Base-by-base conservation (phyloP, 306 rosid species). In the Fragaria vesca region DNA sequence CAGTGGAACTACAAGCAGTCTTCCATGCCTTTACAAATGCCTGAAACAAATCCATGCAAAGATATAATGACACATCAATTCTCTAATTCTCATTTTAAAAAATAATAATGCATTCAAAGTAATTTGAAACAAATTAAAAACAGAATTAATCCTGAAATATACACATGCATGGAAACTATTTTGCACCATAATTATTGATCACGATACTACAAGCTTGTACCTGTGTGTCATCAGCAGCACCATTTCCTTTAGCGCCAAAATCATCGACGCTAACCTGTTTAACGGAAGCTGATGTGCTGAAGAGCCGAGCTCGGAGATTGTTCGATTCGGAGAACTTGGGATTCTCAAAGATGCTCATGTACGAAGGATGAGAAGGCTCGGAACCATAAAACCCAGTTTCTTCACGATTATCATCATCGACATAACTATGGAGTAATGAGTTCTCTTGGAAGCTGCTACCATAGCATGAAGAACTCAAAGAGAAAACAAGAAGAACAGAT, bases 1-100 rank as follows among this genome's bases (percentile, higher is more conserved):
- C 81, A 38, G 17, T 73, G 24, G 80, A 69, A 46, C 87, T 76
- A 81, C 97, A 93, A 28, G 85, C 94, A 40, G 8, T 83, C 69
- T 81, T 6, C 97, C 97, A 93, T 34, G 96, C 96, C 81, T 88
- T 83, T 74, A 54, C 5, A 69, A 93, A 93, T 63, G 97, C 93
- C 96, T 93, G 51, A 76, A 78, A 54, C 76, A 34, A 40, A 40
- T 20, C 30, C 8, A 60, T 10, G 36, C 12, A 28, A 20, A 16
- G 21, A 40, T 38, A 1, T 20, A 38, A 55, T 38, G 47, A 15
- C 45, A 38, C 47, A 43, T 8, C 47, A 43, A 2, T 1, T 30
- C 18, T 61, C 67, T 61, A 0, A 62, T 6, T 32, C 11, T 32
- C 21, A 12, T 2, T 8, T 13, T 6, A 6, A 32, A 34, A 34